These are phyloP conservation scores for Volutella citrinella DNA, from an alignment of 2,329 filamentous ascomycete species.

Conservation along the genomic window DNA sequence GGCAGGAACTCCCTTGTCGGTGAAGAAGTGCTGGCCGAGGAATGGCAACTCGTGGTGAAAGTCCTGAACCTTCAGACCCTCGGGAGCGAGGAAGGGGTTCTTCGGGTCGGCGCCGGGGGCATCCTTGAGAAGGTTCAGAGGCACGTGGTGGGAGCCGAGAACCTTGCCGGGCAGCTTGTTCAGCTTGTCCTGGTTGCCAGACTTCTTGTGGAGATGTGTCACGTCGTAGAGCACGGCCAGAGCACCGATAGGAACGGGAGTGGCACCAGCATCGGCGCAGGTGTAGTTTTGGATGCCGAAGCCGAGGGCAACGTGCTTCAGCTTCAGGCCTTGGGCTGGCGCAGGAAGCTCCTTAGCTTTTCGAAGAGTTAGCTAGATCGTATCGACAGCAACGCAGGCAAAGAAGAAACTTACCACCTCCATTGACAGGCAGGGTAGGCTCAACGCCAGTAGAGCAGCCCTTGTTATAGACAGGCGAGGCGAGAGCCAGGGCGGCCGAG, in stretches of 20 bases:
- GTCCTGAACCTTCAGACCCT: constrained; percentile 36
- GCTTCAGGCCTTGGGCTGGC: constrained; percentile 34
- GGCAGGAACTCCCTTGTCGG: constrained; percentile 47
- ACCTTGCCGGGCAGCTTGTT: constrained; percentile 36
- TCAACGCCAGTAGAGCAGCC: constrained; percentile 15
- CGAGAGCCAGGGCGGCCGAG: constrained; percentile 31
- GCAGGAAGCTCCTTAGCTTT: constrained; percentile 43
- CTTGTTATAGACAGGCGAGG: constrained; percentile 22
- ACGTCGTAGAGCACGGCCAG: constrained; percentile 60
- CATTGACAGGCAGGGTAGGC: constrained; percentile 37
- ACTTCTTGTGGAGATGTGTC: constrained; percentile 48
- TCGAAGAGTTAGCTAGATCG: constrained; percentile 9
- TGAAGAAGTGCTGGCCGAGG: constrained; percentile 68
- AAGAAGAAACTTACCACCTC: constrained; percentile 36
- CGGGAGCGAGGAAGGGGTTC: constrained; percentile 42
- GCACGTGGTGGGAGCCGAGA: constrained; percentile 40
- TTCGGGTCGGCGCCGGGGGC: constrained; percentile 39
- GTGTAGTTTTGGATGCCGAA: constrained; percentile 70
- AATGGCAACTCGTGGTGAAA: constrained; percentile 36
- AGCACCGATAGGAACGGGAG: constrained; percentile 46
- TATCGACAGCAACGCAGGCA: no score
- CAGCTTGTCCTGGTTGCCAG: constrained; percentile 40
- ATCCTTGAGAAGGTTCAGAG: constrained; percentile 44
- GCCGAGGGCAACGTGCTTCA: constrained; percentile 58
- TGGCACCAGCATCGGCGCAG: constrained; percentile 40